Percentiles rank a stretch among this genome's conserved stretches.
These are phyloP conservation scores for Mucor indicus DNA, from an alignment of 371 early-diverging fungal genomes.

Conservation along the genomic window DNA sequence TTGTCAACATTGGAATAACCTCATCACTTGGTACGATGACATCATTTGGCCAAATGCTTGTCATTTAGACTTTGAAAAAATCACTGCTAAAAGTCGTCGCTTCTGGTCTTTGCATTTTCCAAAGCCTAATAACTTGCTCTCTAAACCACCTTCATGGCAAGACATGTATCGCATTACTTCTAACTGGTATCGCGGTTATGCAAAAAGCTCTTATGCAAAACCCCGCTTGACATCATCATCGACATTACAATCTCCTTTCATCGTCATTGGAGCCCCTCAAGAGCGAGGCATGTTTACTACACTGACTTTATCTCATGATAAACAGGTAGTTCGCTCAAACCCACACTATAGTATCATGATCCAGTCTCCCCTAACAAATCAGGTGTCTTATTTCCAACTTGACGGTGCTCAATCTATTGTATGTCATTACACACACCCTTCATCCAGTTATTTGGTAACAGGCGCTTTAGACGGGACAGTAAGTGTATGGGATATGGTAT, in stretches of 20 bases:
- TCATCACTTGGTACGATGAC: constrained; percentile 37
- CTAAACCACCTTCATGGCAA: constrained; percentile 32
- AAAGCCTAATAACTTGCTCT: constrained; percentile 1
- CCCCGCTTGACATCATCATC: no score
- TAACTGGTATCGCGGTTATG: constrained; percentile 54
- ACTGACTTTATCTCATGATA: constrained; percentile 32
- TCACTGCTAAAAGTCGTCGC: constrained; percentile 13
- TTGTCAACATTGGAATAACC: constrained; percentile 30
- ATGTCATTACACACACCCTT: constrained; percentile 47
- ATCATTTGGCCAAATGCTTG: constrained; percentile 37
- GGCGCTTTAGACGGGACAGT: constrained; percentile 58
- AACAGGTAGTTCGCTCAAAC: constrained; percentile 48
- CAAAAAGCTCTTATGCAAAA: constrained; percentile 43
- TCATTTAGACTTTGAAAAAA: constrained; percentile 23
- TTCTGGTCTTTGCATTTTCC: constrained; percentile 45
- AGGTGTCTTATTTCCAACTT: no score
- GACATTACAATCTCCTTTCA: neutral
- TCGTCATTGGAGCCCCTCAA: constrained; percentile 50
- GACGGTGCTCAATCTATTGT: constrained; percentile 30
- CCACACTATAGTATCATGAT: constrained; percentile 47
- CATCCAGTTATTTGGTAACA: constrained; percentile 46
- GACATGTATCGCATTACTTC: constrained; percentile 51
- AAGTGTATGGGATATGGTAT: constrained; percentile 45
- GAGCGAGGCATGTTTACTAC: constrained; percentile 48
- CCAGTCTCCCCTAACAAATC: constrained; percentile 31